Percentiles rank a stretch among this genome's conserved stretches.
These are phyloP conservation scores for Massariosphaeria phaeospora DNA, from an alignment of 495 filamentous ascomycete species.

Conservation along the genomic window DNA sequence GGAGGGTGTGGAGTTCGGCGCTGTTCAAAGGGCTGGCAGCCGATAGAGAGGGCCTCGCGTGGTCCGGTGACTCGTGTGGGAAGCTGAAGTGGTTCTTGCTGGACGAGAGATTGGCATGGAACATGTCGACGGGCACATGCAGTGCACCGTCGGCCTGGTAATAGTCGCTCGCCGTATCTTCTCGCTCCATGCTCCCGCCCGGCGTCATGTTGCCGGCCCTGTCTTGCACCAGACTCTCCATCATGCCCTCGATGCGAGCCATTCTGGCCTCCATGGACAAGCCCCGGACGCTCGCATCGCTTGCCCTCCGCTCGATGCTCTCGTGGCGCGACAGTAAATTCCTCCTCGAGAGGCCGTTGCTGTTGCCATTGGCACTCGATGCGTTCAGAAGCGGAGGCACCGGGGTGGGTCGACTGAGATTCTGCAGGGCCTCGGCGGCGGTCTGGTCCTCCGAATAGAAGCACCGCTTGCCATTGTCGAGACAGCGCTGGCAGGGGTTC, in stretches of 20 bases:
- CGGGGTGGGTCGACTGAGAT: slow-evolving; percentile 20
- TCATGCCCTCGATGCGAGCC: slow-evolving; percentile 24
- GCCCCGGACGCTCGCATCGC: slow-evolving; percentile 18
- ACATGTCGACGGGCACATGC: slow-evolving; percentile 9
- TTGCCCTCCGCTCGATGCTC: slow-evolving; percentile 12
- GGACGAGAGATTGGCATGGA: neutral
- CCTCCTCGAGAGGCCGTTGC: slow-evolving; percentile 6
- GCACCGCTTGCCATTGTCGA: slow-evolving; percentile 16
- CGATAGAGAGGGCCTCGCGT: slow-evolving; percentile 1
- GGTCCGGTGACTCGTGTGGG: neutral
- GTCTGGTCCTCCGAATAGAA: slow-evolving; percentile 31
- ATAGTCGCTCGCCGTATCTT: slow-evolving; percentile 1
- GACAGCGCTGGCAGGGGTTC: slow-evolving; percentile 22
- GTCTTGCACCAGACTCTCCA: slow-evolving; percentile 19
- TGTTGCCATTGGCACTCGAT: neutral
- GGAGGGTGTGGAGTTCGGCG: slow-evolving; percentile 5
- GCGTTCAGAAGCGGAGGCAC: neutral
- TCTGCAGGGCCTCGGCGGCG: slow-evolving; percentile 29
- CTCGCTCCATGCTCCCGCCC: slow-evolving; percentile 16
- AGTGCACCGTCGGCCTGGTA: slow-evolving; percentile 4
- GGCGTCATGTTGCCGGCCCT: neutral
- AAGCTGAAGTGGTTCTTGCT: slow-evolving; percentile 6
- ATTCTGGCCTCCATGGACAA: slow-evolving; percentile 24
- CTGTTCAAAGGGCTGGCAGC: neutral
- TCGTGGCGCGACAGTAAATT: slow-evolving; percentile 17